Base-by-base conservation (phyloP, 345 rosid species). In the Murraya paniculata region DNA sequence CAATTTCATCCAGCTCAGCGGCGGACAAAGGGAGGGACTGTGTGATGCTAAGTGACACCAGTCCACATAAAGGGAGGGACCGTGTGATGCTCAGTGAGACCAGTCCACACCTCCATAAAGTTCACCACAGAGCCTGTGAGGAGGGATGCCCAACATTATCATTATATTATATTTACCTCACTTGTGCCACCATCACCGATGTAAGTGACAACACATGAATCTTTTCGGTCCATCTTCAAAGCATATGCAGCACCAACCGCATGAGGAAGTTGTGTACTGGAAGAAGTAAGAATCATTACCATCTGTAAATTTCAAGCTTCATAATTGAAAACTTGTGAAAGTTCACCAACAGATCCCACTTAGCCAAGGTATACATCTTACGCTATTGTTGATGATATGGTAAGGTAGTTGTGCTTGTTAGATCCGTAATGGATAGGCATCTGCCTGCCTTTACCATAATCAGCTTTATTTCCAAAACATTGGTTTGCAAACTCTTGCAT, bases 171-270 rank as follows among this genome's bases (percentile, higher is more conserved):
- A 59, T 27, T 72, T 71, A 90, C 97, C 97, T 94, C 98, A 79
- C 97, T 91, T 2, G 94, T 70, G 73, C 97, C 94, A 56, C 97
- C 95, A 78, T 94, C 98, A 73, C 98, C 97, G 68, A 91, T 89
- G 72, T 81, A 92, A 64, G 94, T 85, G 75, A 94, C 90, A 6
- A 76, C 87, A 85, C 97, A 94, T 16, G 94, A 94, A 90, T 91
- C 86, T 78, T 84, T 89, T 56, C 27, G 73, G 57, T 94, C 98
- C 95, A 94, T 90, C 88, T 91, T 94, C 71, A 92, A 85, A 72
- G 98, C 92, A 86, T 94, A 92, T 53, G 98, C 98, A 73, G 91
- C 92, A 81, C 97, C 95, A 83, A 91, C 97, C 5, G 98, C 95
- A 25, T 92, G 95, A 38, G 95, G 95, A 73, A 94, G 81, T 79